Evolutionary conservation across 371 early-diverging fungal genomes (phyloP).

Genomic region (Lichtheimia corymbifera): DNA sequence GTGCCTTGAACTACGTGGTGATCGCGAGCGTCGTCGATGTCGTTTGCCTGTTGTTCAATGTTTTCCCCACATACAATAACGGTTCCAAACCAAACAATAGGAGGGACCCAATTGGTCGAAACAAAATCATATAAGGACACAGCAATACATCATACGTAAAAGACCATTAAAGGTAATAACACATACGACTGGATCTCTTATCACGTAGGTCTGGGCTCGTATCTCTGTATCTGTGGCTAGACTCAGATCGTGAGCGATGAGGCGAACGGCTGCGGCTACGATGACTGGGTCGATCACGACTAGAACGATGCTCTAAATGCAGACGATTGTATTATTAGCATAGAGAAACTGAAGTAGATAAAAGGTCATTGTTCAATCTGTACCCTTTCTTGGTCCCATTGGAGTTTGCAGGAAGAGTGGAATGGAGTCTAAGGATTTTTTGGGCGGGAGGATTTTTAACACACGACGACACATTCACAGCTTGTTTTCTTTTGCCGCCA

Average conservation of each 20-base stretch:
- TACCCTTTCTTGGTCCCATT: too few species aligned
- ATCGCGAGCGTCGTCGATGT: constrained; percentile 2
- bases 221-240: constrained; percentile 12
- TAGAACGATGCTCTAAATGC: too few species aligned
- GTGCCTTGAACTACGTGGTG: constrained; percentile 2
- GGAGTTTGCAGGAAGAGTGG: too few species aligned
- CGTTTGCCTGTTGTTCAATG: neutral
- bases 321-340: too few species aligned
- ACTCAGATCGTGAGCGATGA: constrained; percentile 14
- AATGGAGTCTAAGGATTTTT: too few species aligned
- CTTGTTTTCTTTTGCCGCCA: too few species aligned
- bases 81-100: neutral
- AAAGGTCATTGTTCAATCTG: too few species aligned
- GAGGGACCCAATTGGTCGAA: too few species aligned
- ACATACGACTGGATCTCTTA: constrained; percentile 1
- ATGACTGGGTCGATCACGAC: neutral
- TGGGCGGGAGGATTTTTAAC: too few species aligned
- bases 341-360: too few species aligned
- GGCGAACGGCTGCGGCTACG: constrained; percentile 12
- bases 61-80: neutral
- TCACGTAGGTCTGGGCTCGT: constrained; percentile 2
- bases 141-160: constrained; percentile 1
- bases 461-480: too few species aligned
- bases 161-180: neutral
- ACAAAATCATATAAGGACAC: neutral